phyloP scores from a whole-genome alignment of 768 basidiomycete genomes.

The Sarcodon sp. region DNA sequence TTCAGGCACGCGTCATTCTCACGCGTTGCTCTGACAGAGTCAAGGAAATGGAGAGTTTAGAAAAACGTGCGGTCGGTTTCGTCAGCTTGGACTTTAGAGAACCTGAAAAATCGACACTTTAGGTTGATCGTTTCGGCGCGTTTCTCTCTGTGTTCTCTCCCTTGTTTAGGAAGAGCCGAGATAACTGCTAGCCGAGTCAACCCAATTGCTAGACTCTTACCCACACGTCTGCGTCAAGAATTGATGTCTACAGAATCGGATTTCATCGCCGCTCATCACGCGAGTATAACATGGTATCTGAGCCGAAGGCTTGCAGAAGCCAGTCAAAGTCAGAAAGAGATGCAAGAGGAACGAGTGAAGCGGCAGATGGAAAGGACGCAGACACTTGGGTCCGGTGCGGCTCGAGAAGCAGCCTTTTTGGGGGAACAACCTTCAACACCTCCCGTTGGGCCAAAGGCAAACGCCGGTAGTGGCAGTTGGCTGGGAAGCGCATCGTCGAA shows the following conservation, averaged over 20 bases:
- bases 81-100: slow-evolving; percentile 2
- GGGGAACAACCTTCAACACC: slow-evolving; percentile 15
- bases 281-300: slow-evolving; percentile 89
- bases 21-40: slow-evolving; percentile 80
- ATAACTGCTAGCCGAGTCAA: slow-evolving; percentile 51
- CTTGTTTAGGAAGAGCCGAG: slow-evolving; percentile 45
- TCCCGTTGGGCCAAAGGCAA: slow-evolving; percentile 7
- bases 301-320: slow-evolving; percentile 68
- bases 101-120: slow-evolving; percentile 6
- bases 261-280: slow-evolving; percentile 78
- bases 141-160: not conserved
- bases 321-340: slow-evolving; percentile 67
- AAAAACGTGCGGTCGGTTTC: slow-evolving; percentile 56
- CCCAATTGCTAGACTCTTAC: slow-evolving; percentile 57
- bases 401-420: slow-evolving; percentile 44
- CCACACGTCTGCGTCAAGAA: slow-evolving; percentile 53
- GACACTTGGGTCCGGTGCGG: slow-evolving; percentile 73
- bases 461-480: slow-evolving; percentile 34
- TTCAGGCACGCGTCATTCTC: slow-evolving; percentile 80
- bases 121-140: not conserved
- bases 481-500: slow-evolving; percentile 45
- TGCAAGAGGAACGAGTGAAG: slow-evolving; percentile 91
- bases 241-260: slow-evolving; percentile 46
- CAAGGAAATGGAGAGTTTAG: slow-evolving; percentile 75
- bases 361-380: slow-evolving; percentile 76